Evolutionary conservation across 108 stramenopile genomes (phyloP).

Genomic region (Skeletonema marinoi): DNA sequence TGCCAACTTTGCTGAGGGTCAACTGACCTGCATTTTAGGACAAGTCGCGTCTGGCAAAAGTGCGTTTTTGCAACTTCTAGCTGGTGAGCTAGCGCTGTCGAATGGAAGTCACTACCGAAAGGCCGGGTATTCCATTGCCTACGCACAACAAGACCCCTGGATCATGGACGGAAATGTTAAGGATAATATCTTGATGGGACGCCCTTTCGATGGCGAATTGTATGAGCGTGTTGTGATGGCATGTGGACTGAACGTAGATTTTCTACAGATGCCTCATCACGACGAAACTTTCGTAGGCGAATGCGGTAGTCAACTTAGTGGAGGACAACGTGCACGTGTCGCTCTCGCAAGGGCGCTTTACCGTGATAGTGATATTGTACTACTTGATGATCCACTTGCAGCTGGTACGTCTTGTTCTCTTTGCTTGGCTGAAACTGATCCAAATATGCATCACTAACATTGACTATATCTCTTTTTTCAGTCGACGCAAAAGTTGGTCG

Average conservation of each 20-base stretch:
- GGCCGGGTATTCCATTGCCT: slow-evolving; percentile 51
- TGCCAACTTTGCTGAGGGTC: slow-evolving; percentile 28
- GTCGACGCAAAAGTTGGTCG: slow-evolving; percentile 84
- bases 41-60: slow-evolving; percentile 67
- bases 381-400: slow-evolving; percentile 83
- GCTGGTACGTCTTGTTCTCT: background rate
- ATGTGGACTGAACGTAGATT: slow-evolving; percentile 61
- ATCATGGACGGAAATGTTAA: slow-evolving; percentile 77
- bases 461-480: slow-evolving; percentile 57
- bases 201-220: slow-evolving; percentile 37
- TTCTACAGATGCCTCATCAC: slow-evolving; percentile 55
- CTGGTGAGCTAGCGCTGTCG: slow-evolving; percentile 53
- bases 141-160: slow-evolving; percentile 84
- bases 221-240: slow-evolving; percentile 66
- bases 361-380: slow-evolving; percentile 57
- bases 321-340: slow-evolving; percentile 55
- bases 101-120: slow-evolving; percentile 32
- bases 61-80: slow-evolving; percentile 59
- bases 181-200: slow-evolving; percentile 80
- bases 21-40: slow-evolving; percentile 61
- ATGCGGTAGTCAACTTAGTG: slow-evolving; percentile 57
- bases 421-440: background rate
- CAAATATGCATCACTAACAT: background rate
- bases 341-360: slow-evolving; percentile 44
- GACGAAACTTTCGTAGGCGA: slow-evolving; percentile 84